Conservation (phyloP, 352 stramenopile species). For the Globisporangium camurandrum region DNA sequence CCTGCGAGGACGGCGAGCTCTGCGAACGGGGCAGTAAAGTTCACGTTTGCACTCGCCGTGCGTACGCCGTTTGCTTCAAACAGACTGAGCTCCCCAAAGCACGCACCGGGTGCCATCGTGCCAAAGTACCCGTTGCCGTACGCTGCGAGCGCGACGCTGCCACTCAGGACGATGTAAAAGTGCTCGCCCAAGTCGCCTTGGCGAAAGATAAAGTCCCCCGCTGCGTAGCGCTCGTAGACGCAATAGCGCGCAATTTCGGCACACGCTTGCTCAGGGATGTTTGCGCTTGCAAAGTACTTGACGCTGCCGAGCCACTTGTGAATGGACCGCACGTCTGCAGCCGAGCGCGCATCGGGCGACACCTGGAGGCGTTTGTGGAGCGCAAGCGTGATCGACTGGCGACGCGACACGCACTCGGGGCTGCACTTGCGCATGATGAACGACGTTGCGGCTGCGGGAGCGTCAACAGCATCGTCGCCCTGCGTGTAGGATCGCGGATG, state of each 20-base stretch:
- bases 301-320: slow-evolving; percentile 58
- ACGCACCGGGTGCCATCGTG: slow-evolving; percentile 51
- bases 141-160: slow-evolving; percentile 50
- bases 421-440: slow-evolving; percentile 35
- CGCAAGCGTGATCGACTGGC: slow-evolving; percentile 24
- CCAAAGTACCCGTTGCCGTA: slow-evolving; percentile 63
- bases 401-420: slow-evolving; percentile 24
- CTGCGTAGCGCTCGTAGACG: slow-evolving; percentile 27
- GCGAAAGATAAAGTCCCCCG: slow-evolving; percentile 63
- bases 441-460: slow-evolving; percentile 16
- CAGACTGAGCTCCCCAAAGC: slow-evolving; percentile 71
- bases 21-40: slow-evolving; percentile 27
- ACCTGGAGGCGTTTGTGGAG: slow-evolving; percentile 35
- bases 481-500: not conserved
- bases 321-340: slow-evolving; percentile 40
- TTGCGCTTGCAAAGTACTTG: slow-evolving; percentile 59
- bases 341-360: slow-evolving; percentile 23
- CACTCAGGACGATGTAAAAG: slow-evolving; percentile 71
- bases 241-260: slow-evolving; percentile 46
- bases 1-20: slow-evolving; percentile 51
- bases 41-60: slow-evolving; percentile 59
- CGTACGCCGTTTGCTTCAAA: slow-evolving; percentile 40
- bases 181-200: slow-evolving; percentile 57
- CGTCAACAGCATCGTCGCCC: not conserved
- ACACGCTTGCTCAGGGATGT: slow-evolving; percentile 37